Conservation (phyloP, 139 green algal genomes). For the Marvania coccoides region DNA sequence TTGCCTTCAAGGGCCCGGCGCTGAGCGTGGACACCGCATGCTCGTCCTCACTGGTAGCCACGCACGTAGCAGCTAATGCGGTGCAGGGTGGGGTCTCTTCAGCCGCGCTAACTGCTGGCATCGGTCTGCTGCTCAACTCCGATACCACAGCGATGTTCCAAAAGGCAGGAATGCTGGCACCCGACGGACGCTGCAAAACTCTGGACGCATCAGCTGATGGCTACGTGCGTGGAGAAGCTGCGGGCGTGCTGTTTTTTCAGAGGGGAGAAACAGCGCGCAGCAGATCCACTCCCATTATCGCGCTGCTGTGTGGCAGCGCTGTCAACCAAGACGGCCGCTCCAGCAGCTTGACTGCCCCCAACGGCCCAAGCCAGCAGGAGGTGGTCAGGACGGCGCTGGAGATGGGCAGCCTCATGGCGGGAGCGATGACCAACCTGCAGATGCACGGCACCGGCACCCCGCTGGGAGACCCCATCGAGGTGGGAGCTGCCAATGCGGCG, state of each 20-base stretch:
- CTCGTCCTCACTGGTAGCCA: slow-evolving; percentile 64
- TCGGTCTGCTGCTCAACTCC: slow-evolving; percentile 63
- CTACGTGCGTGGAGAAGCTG: slow-evolving; percentile 72
- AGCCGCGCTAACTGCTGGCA: slow-evolving; percentile 44
- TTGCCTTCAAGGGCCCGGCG: slow-evolving; percentile 50
- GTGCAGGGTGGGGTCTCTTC: slow-evolving; percentile 19
- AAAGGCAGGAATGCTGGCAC: slow-evolving; percentile 67
- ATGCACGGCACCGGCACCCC: slow-evolving; percentile 71
- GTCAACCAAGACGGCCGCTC: slow-evolving; percentile 51
- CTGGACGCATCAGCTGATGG: slow-evolving; percentile 70
- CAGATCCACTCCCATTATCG: neutral
- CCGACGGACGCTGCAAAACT: slow-evolving; percentile 80
- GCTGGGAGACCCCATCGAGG: slow-evolving; percentile 77
- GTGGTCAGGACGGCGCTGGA: slow-evolving; percentile 50
- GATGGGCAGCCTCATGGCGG: slow-evolving; percentile 14
- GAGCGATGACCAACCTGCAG: slow-evolving; percentile 39
- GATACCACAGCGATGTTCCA: slow-evolving; percentile 75
- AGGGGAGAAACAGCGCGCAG: neutral
- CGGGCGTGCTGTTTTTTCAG: slow-evolving; percentile 29
- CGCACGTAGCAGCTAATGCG: slow-evolving; percentile 45
- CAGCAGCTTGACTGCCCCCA: slow-evolving; percentile 42
- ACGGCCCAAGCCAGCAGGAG: slow-evolving; percentile 40
- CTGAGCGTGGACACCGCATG: slow-evolving; percentile 79
- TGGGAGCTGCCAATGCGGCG: slow-evolving; percentile 23
- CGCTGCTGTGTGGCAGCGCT: slow-evolving; percentile 11